These are phyloP conservation scores for Exophiala viscosa DNA, from an alignment of 2,329 filamentous ascomycete genomes.

Conservation along the genomic window DNA sequence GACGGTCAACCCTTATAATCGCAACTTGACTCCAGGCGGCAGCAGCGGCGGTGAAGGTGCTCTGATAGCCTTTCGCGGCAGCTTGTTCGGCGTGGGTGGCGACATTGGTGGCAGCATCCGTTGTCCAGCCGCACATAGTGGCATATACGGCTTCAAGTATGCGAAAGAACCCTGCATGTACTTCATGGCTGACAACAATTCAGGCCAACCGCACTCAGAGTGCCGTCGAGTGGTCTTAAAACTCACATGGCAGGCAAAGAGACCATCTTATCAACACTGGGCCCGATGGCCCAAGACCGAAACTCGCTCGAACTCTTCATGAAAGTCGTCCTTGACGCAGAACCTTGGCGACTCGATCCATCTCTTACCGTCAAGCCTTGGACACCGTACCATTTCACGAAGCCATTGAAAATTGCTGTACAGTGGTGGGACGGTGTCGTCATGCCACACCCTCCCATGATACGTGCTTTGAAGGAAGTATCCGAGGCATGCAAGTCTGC, in stretches of 20 bases:
- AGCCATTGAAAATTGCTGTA: slow-evolving; percentile 54
- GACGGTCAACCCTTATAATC: slow-evolving; percentile 54
- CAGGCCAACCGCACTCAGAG: slow-evolving; percentile 37
- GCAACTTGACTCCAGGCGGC: slow-evolving; percentile 49
- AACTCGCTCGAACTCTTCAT: slow-evolving; percentile 45
- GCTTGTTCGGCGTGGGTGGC: slow-evolving; percentile 51
- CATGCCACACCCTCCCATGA: slow-evolving; percentile 61
- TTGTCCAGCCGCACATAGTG: slow-evolving; percentile 38
- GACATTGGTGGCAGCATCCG: slow-evolving; percentile 47
- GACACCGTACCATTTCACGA: slow-evolving; percentile 17
- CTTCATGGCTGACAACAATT: not conserved
- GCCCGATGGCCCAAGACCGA: slow-evolving; percentile 52
- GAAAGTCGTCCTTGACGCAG: slow-evolving; percentile 37
- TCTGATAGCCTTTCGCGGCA: slow-evolving; percentile 50
- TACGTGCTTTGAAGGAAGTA: slow-evolving; percentile 45
- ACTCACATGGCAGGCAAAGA: slow-evolving; percentile 4
- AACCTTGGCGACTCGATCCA: slow-evolving; percentile 55
- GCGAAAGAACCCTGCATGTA: not conserved
- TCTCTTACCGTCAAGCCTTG: slow-evolving; percentile 41
- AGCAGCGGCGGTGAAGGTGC: slow-evolving; percentile 57
- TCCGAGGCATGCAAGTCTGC: slow-evolving; percentile 42
- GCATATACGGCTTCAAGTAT: slow-evolving; percentile 35
- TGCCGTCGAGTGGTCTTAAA: slow-evolving; percentile 32
- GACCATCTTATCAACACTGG: slow-evolving; percentile 46
- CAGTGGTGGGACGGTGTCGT: slow-evolving; percentile 64